A percentile compares a stretch with the other conserved stretches of the same genome.
Conservation (phyloP, 2,329 filamentous ascomycete genomes). For the Diaporthe sp. region DNA sequence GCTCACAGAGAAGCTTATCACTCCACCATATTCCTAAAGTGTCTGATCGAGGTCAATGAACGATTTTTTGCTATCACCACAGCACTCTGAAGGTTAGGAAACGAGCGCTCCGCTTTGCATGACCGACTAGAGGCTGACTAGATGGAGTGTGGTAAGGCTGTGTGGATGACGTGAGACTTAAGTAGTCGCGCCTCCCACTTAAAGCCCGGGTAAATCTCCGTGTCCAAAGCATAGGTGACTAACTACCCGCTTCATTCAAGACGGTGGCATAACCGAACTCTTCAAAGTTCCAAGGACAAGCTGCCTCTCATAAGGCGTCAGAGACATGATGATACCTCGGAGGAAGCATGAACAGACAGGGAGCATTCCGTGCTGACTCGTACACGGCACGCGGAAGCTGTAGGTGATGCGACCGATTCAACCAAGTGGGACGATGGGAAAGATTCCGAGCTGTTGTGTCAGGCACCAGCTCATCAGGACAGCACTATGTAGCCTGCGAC, state of each 20-base stretch:
- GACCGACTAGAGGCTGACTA: too few species aligned
- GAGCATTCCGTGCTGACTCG: neutral
- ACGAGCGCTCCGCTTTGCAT: neutral
- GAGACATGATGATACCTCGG: neutral
- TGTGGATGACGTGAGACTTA: too few species aligned
- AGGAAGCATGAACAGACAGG: neutral
- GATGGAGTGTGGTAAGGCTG: too few species aligned
- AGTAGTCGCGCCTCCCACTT: too few species aligned
- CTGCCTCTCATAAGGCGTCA: too few species aligned
- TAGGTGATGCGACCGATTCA: neutral
- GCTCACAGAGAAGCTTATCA: neutral
- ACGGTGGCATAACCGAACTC: too few species aligned
- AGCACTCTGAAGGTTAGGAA: neutral
- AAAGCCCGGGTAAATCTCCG: too few species aligned
- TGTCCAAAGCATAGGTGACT: too few species aligned
- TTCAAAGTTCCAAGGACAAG: too few species aligned
- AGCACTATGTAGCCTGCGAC: rapidly evolving
- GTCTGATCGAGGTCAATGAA: neutral
- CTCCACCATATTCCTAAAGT: neutral
- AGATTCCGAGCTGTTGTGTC: neutral
- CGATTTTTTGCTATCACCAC: neutral
- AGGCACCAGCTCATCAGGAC: too few species aligned
- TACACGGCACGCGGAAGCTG: neutral
- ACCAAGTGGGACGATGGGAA: neutral
- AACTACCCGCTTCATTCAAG: too few species aligned